Percentiles rank a stretch among this genome's conserved stretches.
phyloP scores from a whole-genome alignment of 139 green algal species.

The Coccomyxa sp. region DNA sequence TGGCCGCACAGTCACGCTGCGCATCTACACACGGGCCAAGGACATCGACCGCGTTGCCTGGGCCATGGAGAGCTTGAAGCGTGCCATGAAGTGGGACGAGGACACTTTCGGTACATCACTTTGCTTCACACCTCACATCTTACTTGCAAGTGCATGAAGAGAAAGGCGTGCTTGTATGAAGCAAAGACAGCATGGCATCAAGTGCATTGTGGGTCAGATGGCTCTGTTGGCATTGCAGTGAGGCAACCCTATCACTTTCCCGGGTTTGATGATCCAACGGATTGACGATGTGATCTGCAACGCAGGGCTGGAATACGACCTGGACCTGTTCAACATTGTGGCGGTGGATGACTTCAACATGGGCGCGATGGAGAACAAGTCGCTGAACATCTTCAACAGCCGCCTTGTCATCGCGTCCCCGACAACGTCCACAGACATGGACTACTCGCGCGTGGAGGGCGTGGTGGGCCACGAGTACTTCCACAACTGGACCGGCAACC shows the following conservation, averaged over 20 bases:
- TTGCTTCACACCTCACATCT: not conserved
- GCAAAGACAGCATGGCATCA: no score
- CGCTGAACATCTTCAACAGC: slow-evolving; percentile 95
- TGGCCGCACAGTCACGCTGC: slow-evolving; percentile 63
- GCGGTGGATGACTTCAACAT: slow-evolving; percentile 98
- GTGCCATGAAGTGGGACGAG: slow-evolving; percentile 90
- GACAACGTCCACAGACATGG: slow-evolving; percentile 86
- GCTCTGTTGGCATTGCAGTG: no score
- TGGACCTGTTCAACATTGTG: slow-evolving; percentile 93
- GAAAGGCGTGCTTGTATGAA: no score
- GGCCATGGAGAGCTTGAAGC: slow-evolving; percentile 89
- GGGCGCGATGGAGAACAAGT: slow-evolving; percentile 99
- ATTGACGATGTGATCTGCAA: not conserved
- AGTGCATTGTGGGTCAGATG: no score
- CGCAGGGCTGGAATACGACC: slow-evolving; percentile 92
- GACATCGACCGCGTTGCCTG: slow-evolving; percentile 72
- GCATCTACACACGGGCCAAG: slow-evolving; percentile 79
- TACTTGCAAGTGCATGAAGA: not conserved
- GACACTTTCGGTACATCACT: slow-evolving; percentile 48
- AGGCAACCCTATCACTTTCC: no score
- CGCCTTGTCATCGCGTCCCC: slow-evolving; percentile 87
- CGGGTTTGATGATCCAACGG: no score
- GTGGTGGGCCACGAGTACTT: slow-evolving; percentile 84
- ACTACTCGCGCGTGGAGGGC: slow-evolving; percentile 91
- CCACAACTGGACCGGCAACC: slow-evolving; percentile 85